These are phyloP conservation scores for Drechslerella dactyloides DNA, from an alignment of 2,329 filamentous ascomycete species.

Conservation along the genomic window DNA sequence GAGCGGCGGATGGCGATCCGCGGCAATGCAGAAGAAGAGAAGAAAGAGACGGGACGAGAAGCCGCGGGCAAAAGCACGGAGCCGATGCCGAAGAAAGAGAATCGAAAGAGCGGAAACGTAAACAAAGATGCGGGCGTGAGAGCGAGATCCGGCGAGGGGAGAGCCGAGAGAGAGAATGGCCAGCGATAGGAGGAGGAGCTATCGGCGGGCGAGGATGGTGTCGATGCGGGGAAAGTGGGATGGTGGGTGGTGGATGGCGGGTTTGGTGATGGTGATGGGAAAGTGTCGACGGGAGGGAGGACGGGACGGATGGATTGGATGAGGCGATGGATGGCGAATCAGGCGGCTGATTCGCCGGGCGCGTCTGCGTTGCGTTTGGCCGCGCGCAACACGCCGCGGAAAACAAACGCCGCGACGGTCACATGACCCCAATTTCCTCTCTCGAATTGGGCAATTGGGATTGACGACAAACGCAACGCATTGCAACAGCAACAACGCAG, in stretches of 20 bases:
- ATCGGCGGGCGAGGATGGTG: constrained; percentile 10
- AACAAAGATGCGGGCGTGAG: not conserved
- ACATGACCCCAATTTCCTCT: too few relatives aligned
- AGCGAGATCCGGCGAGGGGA: not conserved
- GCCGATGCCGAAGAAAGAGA: not conserved
- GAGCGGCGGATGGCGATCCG: not conserved
- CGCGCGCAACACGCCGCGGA: not conserved
- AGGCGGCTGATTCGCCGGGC: not conserved
- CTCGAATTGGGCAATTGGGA: too few relatives aligned
- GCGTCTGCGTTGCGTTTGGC: constrained; percentile 22
- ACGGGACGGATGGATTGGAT: not conserved
- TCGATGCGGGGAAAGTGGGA: constrained; percentile 7
- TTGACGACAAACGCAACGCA: not conserved
- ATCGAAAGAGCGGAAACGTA: not conserved
- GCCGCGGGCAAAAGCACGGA: not conserved
- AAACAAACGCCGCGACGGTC: not conserved
- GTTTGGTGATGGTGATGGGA: constrained; percentile 10
- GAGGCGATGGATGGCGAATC: constrained; percentile 6
- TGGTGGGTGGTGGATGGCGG: constrained; percentile 6
- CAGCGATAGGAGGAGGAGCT: constrained; percentile 13
- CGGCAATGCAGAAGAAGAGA: constrained; percentile 1
- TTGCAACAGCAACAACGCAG: constrained; percentile 10
- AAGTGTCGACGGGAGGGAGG: constrained; percentile 1
- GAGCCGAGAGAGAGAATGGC: not conserved
- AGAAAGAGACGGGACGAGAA: not conserved